Conservation (phyloP, 148 eudicot species). For the Salicornia ramosissima region DNA sequence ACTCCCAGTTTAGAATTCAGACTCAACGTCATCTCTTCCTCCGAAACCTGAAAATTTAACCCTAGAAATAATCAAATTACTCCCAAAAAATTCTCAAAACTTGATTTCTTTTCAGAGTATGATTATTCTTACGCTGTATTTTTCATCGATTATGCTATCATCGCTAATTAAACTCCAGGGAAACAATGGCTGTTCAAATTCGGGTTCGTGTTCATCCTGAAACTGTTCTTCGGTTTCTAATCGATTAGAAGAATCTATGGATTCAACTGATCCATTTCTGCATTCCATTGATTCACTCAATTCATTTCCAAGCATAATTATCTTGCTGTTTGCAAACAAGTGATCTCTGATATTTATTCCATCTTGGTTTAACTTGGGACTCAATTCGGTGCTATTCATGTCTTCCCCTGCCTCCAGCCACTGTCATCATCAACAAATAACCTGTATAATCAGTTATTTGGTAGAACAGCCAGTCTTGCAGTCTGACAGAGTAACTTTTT, state of each 20-base stretch:
- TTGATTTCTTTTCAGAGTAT: background rate
- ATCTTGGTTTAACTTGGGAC: conserved; percentile 22
- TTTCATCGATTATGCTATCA: conserved; percentile 12
- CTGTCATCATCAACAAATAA: background rate
- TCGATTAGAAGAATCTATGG: conserved; percentile 31
- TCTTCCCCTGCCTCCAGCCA: conserved; percentile 28
- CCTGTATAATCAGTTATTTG: background rate
- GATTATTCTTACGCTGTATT: conserved; percentile 13
- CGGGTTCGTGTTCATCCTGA: conserved; percentile 17
- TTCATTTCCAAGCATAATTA: conserved; percentile 18
- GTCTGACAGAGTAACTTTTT: no score
- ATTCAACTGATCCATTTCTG: conserved; percentile 39
- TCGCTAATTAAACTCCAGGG: conserved; percentile 4
- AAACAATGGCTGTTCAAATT: conserved; percentile 18
- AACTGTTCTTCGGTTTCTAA: conserved; percentile 29
- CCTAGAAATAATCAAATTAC: background rate
- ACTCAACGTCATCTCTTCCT: conserved; percentile 27
- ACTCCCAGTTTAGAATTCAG: conserved; percentile 26
- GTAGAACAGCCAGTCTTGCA: no score
- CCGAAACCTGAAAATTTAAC: conserved; percentile 26
- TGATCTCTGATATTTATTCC: conserved; percentile 14
- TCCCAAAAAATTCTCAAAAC: background rate
- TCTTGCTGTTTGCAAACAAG: conserved; percentile 22
- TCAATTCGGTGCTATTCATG: conserved; percentile 8
- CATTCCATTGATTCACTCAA: conserved; percentile 34